Percentiles rank a stretch among this genome's conserved stretches.
These are phyloP conservation scores for Talaromyces nanjingensis DNA, from an alignment of 495 filamentous ascomycete genomes.

Conservation along the genomic window DNA sequence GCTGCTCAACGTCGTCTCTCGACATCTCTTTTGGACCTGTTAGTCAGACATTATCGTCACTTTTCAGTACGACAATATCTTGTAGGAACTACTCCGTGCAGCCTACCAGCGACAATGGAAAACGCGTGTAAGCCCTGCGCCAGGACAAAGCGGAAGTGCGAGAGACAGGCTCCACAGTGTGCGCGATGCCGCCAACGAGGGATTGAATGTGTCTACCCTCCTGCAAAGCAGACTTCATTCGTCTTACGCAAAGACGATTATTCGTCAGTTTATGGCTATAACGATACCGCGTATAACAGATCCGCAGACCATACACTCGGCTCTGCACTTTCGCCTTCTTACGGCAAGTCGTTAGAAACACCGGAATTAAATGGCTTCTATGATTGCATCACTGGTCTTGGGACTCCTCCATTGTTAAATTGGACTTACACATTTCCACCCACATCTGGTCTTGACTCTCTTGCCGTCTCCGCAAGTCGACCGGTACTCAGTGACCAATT, in stretches of 20 bases:
- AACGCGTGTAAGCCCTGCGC: background rate
- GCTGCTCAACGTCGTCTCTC: background rate
- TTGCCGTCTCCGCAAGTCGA: background rate
- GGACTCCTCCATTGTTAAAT: background rate
- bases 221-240: background rate
- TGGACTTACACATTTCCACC: background rate
- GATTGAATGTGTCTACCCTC: background rate
- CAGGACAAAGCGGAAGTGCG: slow-evolving; percentile 12
- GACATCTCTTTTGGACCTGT: background rate
- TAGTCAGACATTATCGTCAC: background rate
- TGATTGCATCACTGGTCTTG: background rate
- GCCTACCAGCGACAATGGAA: background rate
- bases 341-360: background rate
- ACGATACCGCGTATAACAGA: background rate
- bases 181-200: background rate
- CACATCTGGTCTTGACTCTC: background rate
- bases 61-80: background rate
- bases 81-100: background rate
- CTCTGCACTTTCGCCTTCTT: background rate
- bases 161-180: slow-evolving; percentile 7
- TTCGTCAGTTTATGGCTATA: background rate
- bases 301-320: background rate
- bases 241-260: background rate
- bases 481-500: background rate
- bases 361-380: background rate